phyloP scores from a whole-genome alignment of 2,329 filamentous ascomycete genomes.

The Coniosporium tulheliwenetii region DNA sequence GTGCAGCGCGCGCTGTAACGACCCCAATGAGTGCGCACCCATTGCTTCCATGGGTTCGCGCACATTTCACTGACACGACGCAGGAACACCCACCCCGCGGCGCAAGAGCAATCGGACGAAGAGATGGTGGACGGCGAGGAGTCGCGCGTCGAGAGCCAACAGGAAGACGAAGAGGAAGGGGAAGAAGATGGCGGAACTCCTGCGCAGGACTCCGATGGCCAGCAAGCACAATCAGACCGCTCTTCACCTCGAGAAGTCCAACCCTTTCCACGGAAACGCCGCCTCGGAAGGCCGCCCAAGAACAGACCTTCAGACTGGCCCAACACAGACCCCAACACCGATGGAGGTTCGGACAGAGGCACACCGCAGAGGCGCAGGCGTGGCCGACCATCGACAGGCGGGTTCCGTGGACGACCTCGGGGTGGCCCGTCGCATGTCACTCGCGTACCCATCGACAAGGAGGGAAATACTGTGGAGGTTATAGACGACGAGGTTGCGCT shows the following conservation, averaged over 20 bases:
- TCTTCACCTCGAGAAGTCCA: constrained; percentile 27
- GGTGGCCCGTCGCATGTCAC: constrained; percentile 61
- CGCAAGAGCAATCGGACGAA: constrained; percentile 12
- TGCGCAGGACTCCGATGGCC: constrained; percentile 30
- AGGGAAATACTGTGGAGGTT: constrained; percentile 83
- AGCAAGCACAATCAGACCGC: constrained; percentile 29
- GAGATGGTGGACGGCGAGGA: constrained; percentile 14
- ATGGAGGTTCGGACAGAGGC: constrained; percentile 28
- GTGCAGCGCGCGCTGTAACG: constrained; percentile 1
- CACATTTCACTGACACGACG: background rate
- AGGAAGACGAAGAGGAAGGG: constrained; percentile 21
- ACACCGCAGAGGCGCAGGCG: constrained; percentile 33
- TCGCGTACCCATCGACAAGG: constrained; percentile 79
- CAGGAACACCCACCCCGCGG: constrained; percentile 11
- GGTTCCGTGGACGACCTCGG: constrained; percentile 58
- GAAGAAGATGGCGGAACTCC: constrained; percentile 29
- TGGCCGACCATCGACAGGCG: constrained; percentile 27
- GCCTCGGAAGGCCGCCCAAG: constrained; percentile 75
- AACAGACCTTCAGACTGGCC: constrained; percentile 72
- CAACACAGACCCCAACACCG: constrained; percentile 34
- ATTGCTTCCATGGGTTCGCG: no score
- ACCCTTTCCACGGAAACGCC: constrained; percentile 50
- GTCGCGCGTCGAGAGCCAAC: constrained; percentile 4
- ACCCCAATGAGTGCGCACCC: no score
- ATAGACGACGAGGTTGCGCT: constrained; percentile 82